A percentile compares a stretch with the other conserved stretches of the same genome.
Conservation (phyloP, 805 yeast species). For the Yarrowia sp. region DNA sequence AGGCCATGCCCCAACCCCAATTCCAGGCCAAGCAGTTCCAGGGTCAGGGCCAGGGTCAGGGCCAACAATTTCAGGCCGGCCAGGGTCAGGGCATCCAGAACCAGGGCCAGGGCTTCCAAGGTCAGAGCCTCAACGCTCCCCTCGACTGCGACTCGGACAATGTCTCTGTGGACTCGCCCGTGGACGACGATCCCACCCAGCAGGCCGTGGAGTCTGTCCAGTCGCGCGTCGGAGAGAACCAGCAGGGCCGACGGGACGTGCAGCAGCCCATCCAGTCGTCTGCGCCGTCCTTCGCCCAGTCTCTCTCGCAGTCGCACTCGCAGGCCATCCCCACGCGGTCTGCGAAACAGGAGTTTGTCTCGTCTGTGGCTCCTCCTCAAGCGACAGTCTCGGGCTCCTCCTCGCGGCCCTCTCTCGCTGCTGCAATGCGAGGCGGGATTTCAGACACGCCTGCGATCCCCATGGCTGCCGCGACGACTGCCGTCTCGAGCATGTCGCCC, state of each 20-base stretch:
- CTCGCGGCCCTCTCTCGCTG: slow-evolving; percentile 17
- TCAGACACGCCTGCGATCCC: slow-evolving; percentile 8
- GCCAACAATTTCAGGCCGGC: background rate
- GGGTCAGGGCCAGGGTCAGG: too few relatives aligned
- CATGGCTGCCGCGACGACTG: slow-evolving; percentile 22
- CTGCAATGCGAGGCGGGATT: slow-evolving; percentile 13
- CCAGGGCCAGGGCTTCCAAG: too few relatives aligned
- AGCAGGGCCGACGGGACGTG: background rate
- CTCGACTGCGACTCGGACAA: background rate
- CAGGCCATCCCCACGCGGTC: slow-evolving; percentile 7
- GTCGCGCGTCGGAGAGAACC: slow-evolving; percentile 4
- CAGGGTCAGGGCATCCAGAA: too few relatives aligned
- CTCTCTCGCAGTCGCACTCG: background rate
- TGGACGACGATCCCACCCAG: background rate
- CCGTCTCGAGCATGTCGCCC: slow-evolving; percentile 32
- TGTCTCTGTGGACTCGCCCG: slow-evolving; percentile 12
- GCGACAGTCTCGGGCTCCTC: background rate
- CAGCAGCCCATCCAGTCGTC: too few relatives aligned
- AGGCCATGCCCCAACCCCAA: background rate
- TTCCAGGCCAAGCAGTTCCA: background rate
- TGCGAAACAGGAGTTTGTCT: slow-evolving; percentile 1
- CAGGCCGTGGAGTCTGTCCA: slow-evolving; percentile 10
- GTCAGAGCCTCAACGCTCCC: too few relatives aligned
- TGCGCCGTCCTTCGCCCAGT: background rate
- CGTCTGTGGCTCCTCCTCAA: background rate